These are phyloP conservation scores for Calonectria fujianensis DNA, from an alignment of 2,329 filamentous ascomycete genomes.

Conservation along the genomic window DNA sequence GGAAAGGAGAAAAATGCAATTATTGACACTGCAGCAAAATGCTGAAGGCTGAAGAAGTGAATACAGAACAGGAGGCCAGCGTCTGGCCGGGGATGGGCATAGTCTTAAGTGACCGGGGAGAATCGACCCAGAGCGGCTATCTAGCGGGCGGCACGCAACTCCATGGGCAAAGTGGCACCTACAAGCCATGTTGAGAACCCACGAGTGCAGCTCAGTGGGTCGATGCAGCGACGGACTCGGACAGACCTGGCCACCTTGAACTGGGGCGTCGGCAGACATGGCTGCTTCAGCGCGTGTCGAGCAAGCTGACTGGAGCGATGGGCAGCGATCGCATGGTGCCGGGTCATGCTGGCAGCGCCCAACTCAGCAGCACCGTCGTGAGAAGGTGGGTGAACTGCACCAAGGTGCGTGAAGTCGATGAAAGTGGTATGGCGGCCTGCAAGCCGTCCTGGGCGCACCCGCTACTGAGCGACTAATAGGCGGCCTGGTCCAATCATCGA, in stretches of 20 bases:
- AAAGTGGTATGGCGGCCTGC: conserved; percentile 48
- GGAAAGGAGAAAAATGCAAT: conserved; percentile 55
- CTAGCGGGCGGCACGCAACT: conserved; percentile 52
- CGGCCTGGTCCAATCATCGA: conserved; percentile 58
- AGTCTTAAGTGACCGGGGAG: conserved; percentile 54
- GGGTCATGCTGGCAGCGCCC: conserved; percentile 48
- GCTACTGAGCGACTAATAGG: conserved; percentile 49
- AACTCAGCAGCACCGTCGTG: conserved; percentile 47
- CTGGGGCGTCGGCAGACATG: conserved; percentile 43
- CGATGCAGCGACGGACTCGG: conserved; percentile 49
- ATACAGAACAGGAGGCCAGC: conserved; percentile 57
- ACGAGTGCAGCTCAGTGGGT: conserved; percentile 46
- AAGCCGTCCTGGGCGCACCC: conserved; percentile 48
- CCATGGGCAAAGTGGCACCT: conserved; percentile 46
- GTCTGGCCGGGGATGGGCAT: conserved; percentile 54
- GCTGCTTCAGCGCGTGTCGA: conserved; percentile 47
- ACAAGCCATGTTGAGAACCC: conserved; percentile 43
- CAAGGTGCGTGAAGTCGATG: conserved; percentile 35
- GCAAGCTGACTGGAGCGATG: conserved; percentile 51
- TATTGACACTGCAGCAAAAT: conserved; percentile 54
- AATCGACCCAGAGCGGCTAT: conserved; percentile 54
- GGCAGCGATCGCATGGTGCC: conserved; percentile 46
- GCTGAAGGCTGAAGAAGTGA: conserved; percentile 60
- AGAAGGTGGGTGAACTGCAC: conserved; percentile 40
- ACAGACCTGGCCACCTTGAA: conserved; percentile 44